A percentile compares a stretch with the other conserved stretches of the same genome.
These are phyloP conservation scores for Entonaema liquescens DNA, from an alignment of 495 filamentous ascomycete genomes.

Conservation along the genomic window DNA sequence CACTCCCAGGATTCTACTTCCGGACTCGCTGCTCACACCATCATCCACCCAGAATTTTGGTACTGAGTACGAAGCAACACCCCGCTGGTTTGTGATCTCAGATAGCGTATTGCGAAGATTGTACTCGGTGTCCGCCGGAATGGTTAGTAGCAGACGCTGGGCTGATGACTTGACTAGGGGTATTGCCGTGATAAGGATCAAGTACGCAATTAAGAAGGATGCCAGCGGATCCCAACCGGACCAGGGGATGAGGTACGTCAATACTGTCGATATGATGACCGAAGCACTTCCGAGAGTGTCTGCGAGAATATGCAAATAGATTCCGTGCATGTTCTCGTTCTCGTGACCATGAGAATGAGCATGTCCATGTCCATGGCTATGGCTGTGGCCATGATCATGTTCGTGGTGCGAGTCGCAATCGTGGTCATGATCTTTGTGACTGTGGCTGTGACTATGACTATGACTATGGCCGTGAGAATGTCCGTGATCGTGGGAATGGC, in stretches of 20 bases:
- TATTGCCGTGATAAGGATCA: conserved; percentile 89
- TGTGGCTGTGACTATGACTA: conserved; percentile 45
- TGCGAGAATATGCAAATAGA: conserved; percentile 94
- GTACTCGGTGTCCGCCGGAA: conserved; percentile 89
- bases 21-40: conserved; percentile 57
- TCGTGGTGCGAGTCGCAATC: conserved; percentile 34
- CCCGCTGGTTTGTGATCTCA: conserved; percentile 81
- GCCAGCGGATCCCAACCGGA: conserved; percentile 95
- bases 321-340: conserved; percentile 99
- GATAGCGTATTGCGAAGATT: conserved; percentile 83
- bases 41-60: conserved; percentile 96
- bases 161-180: conserved; percentile 89
- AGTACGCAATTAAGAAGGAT: conserved; percentile 89
- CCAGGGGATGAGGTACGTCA: conserved; percentile 89
- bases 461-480: conserved; percentile 52
- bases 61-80: conserved; percentile 85
- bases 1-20: conserved; percentile 71
- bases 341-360: conserved; percentile 69
- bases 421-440: conserved; percentile 50
- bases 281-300: conserved; percentile 94
- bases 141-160: conserved; percentile 78
- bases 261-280: conserved; percentile 88
- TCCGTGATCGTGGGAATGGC: conserved; percentile 34
- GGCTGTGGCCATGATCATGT: conserved; percentile 48
- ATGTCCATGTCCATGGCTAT: conserved; percentile 49